phyloP scores from a whole-genome alignment of 108 stramenopile species.

The Thalassiosira profunda region DNA sequence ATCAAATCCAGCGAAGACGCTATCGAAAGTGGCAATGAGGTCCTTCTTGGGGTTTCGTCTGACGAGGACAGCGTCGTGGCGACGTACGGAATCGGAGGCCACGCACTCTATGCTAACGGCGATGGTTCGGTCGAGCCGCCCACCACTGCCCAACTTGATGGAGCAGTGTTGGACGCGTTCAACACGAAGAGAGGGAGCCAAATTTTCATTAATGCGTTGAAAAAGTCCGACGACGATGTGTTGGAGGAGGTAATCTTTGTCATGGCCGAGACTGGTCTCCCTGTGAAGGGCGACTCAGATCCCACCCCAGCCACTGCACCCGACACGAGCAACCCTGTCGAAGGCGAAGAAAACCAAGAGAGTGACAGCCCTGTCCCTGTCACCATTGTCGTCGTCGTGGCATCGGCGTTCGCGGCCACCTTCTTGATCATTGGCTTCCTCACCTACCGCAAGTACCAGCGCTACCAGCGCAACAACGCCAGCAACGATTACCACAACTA shows the following conservation, averaged over 20 bases:
- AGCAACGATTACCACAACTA: not conserved
- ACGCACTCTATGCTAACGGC: too few relatives aligned
- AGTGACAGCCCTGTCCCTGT: not conserved
- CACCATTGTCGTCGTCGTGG: not conserved
- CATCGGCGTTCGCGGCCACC: conserved; percentile 2
- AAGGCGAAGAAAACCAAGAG: too few relatives aligned
- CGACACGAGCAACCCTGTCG: not conserved
- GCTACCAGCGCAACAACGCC: not conserved
- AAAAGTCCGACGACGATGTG: not conserved
- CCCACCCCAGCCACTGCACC: not conserved
- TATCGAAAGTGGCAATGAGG: too few relatives aligned
- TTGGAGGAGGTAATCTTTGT: not conserved
- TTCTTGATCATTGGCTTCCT: not conserved
- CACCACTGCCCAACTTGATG: too few relatives aligned
- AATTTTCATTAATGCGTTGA: not conserved
- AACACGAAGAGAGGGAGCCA: too few relatives aligned
- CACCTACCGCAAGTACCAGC: not conserved
- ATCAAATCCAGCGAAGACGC: too few relatives aligned
- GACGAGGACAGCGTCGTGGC: too few relatives aligned
- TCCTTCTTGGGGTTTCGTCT: too few relatives aligned
- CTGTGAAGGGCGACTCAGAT: not conserved
- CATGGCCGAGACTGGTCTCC: not conserved
- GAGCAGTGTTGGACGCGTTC: too few relatives aligned
- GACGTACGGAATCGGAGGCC: too few relatives aligned
- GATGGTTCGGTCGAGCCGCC: too few relatives aligned